phyloP scores from a whole-genome alignment of 2,329 filamentous ascomycete genomes.

The Talaromyces verruculosus region DNA sequence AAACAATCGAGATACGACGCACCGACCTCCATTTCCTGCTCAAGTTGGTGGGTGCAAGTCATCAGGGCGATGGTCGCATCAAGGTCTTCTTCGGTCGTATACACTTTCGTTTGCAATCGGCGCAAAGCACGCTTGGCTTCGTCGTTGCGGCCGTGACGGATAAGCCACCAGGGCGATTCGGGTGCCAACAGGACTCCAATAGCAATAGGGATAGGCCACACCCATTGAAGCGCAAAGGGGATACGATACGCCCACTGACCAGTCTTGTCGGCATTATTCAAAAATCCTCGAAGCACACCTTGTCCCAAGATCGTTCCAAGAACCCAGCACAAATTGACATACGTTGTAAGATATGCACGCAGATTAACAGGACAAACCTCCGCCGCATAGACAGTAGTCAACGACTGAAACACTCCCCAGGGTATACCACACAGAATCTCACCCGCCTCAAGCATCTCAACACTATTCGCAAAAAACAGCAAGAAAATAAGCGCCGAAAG shows the following conservation, averaged over 20 bases:
- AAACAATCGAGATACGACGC: slow-evolving; percentile 63
- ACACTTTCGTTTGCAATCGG: neutral
- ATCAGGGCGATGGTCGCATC: slow-evolving; percentile 88
- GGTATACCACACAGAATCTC: neutral
- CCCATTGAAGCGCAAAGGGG: slow-evolving; percentile 51
- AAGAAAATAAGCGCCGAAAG: neutral
- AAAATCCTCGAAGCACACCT: neutral
- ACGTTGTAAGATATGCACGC: neutral
- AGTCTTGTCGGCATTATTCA: neutral
- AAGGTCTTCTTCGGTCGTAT: slow-evolving; percentile 52
- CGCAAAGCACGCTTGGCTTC: neutral
- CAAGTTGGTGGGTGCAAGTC: slow-evolving; percentile 79
- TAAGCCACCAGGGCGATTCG: neutral
- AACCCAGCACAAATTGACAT: neutral
- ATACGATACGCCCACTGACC: slow-evolving; percentile 30
- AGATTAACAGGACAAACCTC: neutral
- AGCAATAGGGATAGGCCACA: neutral
- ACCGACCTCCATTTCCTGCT: slow-evolving; percentile 56
- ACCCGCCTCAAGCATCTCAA: neutral
- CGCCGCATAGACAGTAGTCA: neutral
- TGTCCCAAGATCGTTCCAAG: neutral
- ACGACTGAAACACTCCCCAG: neutral
- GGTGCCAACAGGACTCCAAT: neutral
- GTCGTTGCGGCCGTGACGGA: neutral
- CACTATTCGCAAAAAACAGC: neutral